These are phyloP conservation scores for Hymenoscyphus albidus DNA, from an alignment of 2,329 filamentous ascomycete genomes.

Conservation along the genomic window DNA sequence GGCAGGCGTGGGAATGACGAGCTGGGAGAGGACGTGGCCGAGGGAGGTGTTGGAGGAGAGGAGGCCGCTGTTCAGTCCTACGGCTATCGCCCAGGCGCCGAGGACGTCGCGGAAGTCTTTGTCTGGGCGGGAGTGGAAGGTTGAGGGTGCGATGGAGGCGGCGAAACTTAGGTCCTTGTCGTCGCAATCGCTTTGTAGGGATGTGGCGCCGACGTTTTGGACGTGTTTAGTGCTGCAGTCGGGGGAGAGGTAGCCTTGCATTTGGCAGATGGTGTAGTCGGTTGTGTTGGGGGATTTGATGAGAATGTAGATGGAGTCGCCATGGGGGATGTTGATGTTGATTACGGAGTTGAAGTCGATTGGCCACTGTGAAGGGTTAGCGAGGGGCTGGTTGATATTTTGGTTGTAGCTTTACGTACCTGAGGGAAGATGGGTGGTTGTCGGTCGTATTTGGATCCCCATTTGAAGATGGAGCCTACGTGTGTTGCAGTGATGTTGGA, in stretches of 20 bases:
- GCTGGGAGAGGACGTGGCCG: slow-evolving; percentile 11
- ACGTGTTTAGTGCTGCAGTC: slow-evolving; percentile 11
- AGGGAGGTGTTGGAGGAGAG: slow-evolving; percentile 7
- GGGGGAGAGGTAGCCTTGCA: slow-evolving; percentile 9
- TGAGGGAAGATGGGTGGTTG: slow-evolving; percentile 11
- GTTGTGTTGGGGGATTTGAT: slow-evolving; percentile 14
- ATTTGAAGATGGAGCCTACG: slow-evolving; percentile 12
- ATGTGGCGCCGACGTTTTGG: slow-evolving; percentile 10
- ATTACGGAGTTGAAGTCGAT: slow-evolving; percentile 12
- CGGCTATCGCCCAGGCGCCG: slow-evolving; percentile 10
- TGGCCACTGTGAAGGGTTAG: slow-evolving; percentile 11
- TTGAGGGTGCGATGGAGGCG: slow-evolving; percentile 5
- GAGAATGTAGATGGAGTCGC: slow-evolving; percentile 14
- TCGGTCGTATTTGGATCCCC: slow-evolving; percentile 11
- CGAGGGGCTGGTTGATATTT: background rate
- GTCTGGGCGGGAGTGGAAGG: slow-evolving; percentile 2
- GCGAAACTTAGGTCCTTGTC: background rate
- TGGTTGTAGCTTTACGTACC: background rate
- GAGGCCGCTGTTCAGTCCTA: slow-evolving; percentile 9
- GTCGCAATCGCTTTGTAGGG: slow-evolving; percentile 5
- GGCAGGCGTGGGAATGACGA: background rate
- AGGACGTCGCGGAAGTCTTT: slow-evolving; percentile 13
- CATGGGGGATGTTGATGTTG: slow-evolving; percentile 10
- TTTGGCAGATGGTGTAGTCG: slow-evolving; percentile 16
- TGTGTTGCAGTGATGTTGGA: slow-evolving; percentile 9